These are phyloP conservation scores for Eucalyptus shirleyi DNA, from an alignment of 345 rosid species.

Conservation along the genomic window DNA sequence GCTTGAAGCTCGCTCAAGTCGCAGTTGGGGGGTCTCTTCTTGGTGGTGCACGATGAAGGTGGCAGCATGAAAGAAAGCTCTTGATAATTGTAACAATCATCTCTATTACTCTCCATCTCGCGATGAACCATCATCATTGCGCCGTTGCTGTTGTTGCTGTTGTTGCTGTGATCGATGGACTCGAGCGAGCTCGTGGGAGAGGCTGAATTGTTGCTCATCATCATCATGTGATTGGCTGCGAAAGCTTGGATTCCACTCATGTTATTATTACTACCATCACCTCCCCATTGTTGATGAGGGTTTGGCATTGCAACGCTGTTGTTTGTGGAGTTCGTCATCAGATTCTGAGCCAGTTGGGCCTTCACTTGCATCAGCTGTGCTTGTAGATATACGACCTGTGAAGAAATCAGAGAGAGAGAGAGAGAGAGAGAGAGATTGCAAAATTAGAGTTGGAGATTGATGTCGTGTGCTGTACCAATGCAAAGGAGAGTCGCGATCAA, in stretches of 20 bases:
- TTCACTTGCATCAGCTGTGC: constrained; percentile 84
- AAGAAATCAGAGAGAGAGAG: neutral
- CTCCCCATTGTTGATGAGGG: constrained; percentile 24
- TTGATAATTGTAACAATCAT: constrained; percentile 2
- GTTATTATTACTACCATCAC: neutral
- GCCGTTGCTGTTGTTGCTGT: neutral
- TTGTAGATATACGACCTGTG: constrained; percentile 76
- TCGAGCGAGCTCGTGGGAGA: constrained; percentile 78
- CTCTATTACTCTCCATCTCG: neutral
- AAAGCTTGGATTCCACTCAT: neutral
- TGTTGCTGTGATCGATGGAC: constrained; percentile 21
- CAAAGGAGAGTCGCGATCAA: neutral
- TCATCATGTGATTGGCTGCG: neutral
- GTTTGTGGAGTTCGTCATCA: constrained; percentile 13
- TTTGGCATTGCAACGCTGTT: neutral
- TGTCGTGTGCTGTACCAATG: neutral
- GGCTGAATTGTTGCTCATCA: constrained; percentile 22
- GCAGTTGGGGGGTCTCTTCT: constrained; percentile 25
- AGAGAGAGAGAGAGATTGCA: neutral
- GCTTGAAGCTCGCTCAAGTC: constrained; percentile 85
- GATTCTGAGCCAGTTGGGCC: constrained; percentile 55
- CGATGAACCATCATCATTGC: neutral
- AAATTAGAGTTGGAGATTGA: neutral
- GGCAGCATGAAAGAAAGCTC: constrained; percentile 13
- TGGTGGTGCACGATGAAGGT: neutral